Evolutionary conservation across 768 basidiomycete species (phyloP), one percentile per base, ranked within the genome.

Genomic region (Tricholoma matsutake): DNA sequence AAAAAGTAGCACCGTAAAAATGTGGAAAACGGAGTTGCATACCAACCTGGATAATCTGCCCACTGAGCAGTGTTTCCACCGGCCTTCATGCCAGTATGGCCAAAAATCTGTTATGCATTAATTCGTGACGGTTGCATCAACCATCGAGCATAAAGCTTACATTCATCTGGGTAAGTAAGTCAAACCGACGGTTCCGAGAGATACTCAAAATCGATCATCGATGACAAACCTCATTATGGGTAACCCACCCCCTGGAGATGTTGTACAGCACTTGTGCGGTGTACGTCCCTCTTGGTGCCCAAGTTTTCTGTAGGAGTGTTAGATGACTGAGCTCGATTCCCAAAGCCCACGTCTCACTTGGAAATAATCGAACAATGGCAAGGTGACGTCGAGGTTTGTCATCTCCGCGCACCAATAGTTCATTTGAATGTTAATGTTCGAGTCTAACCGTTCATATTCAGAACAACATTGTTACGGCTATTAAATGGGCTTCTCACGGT

Each of bases 381-480:
- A 59, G 0, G 81, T 81, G 25, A 89, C 78, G 57, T 85, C 79
- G 61, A 89, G 73, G 61, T 83, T 82, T 8, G 85, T 86, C 75
- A 84, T 82, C 66, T 91, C 89, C 14, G 88, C 88, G 54, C 78
- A 79, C 89, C 89, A 91, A 69, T 91, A 89, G 67, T 89, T 91
- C 89, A 91, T 91, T 69, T 92, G 89, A 39, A 88, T 79, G 63
- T 92, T 92, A 64, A 92, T 88, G 60, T 92, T 91, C 32, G 89
- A 81, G 66, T 90, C 88, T 89, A 35, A 22, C 16, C 1, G 22
- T 35, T 56, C 6, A 59, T 56, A 34, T 18, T 57, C 49, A 10
- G 47, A 11, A 20, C 53, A 49, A 39, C 14, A 20, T 13, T 14
- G 22, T 41, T 25, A 25, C 22, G 14, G 29, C 32, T 25, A 49